Percentiles rank a stretch among this genome's conserved stretches.
phyloP scores from a whole-genome alignment of 2,329 filamentous ascomycete species.

The Fusarium brachygibbosum region DNA sequence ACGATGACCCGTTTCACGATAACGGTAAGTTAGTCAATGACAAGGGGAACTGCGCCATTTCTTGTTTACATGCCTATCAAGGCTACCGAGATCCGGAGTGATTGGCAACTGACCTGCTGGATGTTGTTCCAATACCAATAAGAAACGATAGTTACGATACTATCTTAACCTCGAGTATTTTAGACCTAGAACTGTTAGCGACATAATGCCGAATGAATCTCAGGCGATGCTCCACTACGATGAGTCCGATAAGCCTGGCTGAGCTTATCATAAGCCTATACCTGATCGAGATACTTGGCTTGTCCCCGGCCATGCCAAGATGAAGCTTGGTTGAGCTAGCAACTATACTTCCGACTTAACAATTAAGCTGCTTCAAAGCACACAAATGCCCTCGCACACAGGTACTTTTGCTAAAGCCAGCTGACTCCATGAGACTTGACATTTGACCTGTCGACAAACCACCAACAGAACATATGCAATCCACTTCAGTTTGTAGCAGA shows the following conservation, averaged over 20 bases:
- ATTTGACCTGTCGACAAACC: too few relatives aligned
- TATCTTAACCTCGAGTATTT: fast-evolving
- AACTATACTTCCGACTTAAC: neutral
- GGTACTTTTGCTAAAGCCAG: neutral
- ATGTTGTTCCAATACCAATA: neutral
- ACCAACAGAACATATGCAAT: too few relatives aligned
- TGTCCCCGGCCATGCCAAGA: too few relatives aligned
- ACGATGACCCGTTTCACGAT: slow-evolving; percentile 2
- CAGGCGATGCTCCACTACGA: fast-evolving
- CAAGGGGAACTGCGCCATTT: slow-evolving; percentile 16
- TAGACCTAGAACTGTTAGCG: fast-evolving
- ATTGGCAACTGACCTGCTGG: neutral
- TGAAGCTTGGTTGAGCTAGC: too few relatives aligned
- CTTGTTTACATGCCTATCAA: slow-evolving; percentile 22
- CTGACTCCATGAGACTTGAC: too few relatives aligned
- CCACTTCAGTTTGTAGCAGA: too few relatives aligned
- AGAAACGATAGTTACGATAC: fast-evolving
- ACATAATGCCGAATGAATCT: fast-evolving
- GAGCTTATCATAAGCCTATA: neutral
- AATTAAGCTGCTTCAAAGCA: fast-evolving
- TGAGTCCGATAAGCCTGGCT: neutral
- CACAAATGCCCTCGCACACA: fast-evolving
- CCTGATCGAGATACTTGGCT: neutral
- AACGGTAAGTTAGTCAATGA: neutral
- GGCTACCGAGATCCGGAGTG: slow-evolving; percentile 9